Evolutionary conservation across 2,329 filamentous ascomycete species (phyloP), one percentile per base, ranked within the genome.

Genomic region (Fonsecaea erecta): DNA sequence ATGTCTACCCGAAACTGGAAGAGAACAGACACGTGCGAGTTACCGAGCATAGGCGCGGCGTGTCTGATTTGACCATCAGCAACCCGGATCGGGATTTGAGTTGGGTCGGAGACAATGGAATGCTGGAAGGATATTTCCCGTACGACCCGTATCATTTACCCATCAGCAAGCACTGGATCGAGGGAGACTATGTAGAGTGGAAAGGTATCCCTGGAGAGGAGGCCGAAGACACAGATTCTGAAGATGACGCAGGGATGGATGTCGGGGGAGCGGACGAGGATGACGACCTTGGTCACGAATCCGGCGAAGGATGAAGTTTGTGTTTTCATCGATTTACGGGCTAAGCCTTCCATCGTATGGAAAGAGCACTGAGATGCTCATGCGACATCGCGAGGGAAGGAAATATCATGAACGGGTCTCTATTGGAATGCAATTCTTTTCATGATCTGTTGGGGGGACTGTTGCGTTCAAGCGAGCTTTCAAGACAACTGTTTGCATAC

Each of bases 121-220:
- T 97, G 77, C 84, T 99, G 1, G 93, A 98, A 71, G 91, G 93
- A 0, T 97, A 96, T 76, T 99, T 98, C 74, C 95, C 95, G 0
- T 99, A 99, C 74, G 95, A 99, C 75, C 96, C 96, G 1, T 99
- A 98, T 77, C 90, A 94, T 73, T 82, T 99, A 56, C 93, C 93
- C 0, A 83, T 88, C 71, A 97, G 93, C 76, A 92, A 91, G 77
- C 85, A 88, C 65, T 98, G 95, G 96, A 80, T 99, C 12, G 90
- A 93, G 68, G 84, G 86, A 21, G 90, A 96, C 74, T 97, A 97
- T 74, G 84, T 94, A 32, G 83, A 88, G 57, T 97, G 92, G 91
- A 86, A 86, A 68, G 85, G 88, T 4, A 86, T 96, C 37, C 87
- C 88, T 0, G 91, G 90, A 0, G 78, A 93, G 11, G 84, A 89